A percentile compares a stretch with the other conserved stretches of the same genome.
These are phyloP conservation scores for Podila minutissima DNA, from an alignment of 192 early-diverging fungal genomes.

Conservation along the genomic window DNA sequence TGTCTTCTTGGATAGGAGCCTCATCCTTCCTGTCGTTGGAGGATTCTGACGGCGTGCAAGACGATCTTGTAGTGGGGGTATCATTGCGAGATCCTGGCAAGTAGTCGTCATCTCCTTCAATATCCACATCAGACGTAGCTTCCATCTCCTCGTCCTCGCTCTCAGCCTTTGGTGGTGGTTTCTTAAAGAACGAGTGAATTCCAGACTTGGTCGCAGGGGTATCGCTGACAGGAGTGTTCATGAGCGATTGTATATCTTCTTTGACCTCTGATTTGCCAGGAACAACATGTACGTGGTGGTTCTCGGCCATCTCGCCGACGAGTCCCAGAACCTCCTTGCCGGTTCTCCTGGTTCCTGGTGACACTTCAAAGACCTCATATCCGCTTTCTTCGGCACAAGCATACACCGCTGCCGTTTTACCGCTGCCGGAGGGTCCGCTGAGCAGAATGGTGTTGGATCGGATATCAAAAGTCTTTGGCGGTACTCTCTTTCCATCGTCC, in stretches of 20 bases:
- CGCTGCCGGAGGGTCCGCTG: constrained; percentile 73
- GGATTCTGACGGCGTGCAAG: neutral
- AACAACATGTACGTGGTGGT: constrained; percentile 71
- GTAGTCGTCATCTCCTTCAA: constrained; percentile 9
- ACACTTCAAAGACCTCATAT: constrained; percentile 81
- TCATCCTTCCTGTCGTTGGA: neutral
- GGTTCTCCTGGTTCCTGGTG: constrained; percentile 71
- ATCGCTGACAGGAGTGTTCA: constrained; percentile 2
- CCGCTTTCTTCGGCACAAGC: constrained; percentile 77
- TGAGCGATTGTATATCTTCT: constrained; percentile 10
- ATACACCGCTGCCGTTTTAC: constrained; percentile 79
- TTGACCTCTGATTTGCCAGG: constrained; percentile 22
- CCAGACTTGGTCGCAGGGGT: constrained; percentile 10
- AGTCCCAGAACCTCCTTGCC: constrained; percentile 74
- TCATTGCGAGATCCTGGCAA: neutral
- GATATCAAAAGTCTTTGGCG: constrained; percentile 40
- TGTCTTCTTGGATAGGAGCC: constrained; percentile 13
- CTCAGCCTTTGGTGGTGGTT: neutral
- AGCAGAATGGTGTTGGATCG: constrained; percentile 71
- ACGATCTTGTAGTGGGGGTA: constrained; percentile 1
- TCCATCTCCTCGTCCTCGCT: constrained; percentile 15
- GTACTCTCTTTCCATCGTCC: neutral
- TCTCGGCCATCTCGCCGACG: constrained; percentile 77
- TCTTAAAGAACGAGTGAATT: constrained; percentile 30
- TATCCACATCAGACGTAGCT: constrained; percentile 2